Conservation (phyloP, 2,329 filamentous ascomycete species). For the Talaromyces sp. region DNA sequence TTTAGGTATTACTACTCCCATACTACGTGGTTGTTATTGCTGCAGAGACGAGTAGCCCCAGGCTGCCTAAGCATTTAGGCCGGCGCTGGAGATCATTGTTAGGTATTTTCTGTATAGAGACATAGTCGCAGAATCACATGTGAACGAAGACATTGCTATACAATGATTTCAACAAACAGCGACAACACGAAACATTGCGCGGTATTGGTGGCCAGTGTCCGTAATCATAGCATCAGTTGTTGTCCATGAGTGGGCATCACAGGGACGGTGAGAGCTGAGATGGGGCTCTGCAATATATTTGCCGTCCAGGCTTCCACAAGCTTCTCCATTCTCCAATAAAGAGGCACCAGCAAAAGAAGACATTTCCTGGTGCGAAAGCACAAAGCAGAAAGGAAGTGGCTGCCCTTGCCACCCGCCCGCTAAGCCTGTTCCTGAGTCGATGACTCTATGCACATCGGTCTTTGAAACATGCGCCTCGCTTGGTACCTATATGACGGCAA, state of each 20-base stretch:
- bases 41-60: not conserved
- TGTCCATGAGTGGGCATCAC: constrained; percentile 2
- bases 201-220: not conserved
- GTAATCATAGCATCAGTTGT: not conserved
- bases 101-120: not conserved
- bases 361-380: not conserved
- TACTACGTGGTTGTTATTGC: not conserved
- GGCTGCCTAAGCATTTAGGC: not conserved
- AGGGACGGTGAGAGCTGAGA: constrained; percentile 3
- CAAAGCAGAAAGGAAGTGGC: not conserved
- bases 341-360: not conserved
- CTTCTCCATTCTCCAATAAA: not conserved
- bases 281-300: not conserved
- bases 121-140: not conserved
- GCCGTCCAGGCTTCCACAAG: not conserved
- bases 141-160: not conserved
- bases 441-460: not conserved
- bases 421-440: constrained; percentile 12
- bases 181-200: not conserved
- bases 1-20: not conserved
- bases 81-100: not conserved
- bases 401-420: constrained; percentile 10
- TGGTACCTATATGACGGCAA: not conserved
- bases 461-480: constrained; percentile 1
- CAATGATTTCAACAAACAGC: not conserved